Evolutionary conservation across 495 filamentous ascomycete species (phyloP).

Genomic region (Letharia lupina): DNA sequence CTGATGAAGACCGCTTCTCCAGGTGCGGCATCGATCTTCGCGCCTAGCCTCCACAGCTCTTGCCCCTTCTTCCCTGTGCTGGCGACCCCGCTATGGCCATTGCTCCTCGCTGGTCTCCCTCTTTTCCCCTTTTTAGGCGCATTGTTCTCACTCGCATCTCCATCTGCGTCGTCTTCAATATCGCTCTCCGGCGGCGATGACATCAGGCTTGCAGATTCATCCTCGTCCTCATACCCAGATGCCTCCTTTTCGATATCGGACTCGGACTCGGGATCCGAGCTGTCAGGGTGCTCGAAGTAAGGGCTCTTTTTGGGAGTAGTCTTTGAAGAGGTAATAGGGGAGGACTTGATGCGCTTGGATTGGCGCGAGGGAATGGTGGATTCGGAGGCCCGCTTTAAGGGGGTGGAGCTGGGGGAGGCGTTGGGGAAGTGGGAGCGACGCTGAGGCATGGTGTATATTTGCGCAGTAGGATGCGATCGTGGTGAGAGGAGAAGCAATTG

Average conservation of each 20-base stretch:
- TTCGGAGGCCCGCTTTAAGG: conserved; percentile 26
- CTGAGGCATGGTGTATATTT: conserved; percentile 17
- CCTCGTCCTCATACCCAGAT: conserved; percentile 35
- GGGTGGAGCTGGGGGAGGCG: conserved; percentile 19
- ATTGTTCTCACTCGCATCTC: conserved; percentile 28
- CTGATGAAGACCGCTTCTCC: conserved; percentile 60
- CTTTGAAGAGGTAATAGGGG: conserved; percentile 29
- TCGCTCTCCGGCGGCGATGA: conserved; percentile 27
- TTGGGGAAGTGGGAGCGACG: conserved; percentile 21
- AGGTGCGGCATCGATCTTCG: conserved; percentile 48
- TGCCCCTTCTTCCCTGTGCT: conserved; percentile 32
- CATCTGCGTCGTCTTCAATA: conserved; percentile 25
- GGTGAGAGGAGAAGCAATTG: not conserved
- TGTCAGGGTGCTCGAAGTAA: conserved; percentile 43
- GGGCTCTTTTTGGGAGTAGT: conserved; percentile 50
- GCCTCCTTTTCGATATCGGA: conserved; percentile 26
- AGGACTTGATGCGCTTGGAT: conserved; percentile 41
- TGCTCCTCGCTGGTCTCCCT: conserved; percentile 22
- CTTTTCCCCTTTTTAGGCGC: conserved; percentile 23
- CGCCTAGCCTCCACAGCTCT: conserved; percentile 51
- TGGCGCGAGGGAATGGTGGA: conserved; percentile 29
- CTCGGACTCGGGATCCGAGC: conserved; percentile 30
- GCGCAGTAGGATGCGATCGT: not conserved
- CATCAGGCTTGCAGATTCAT: conserved; percentile 21
- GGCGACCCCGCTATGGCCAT: conserved; percentile 13